These are phyloP conservation scores for Geotrichum bryndzae DNA, from an alignment of 1,139 yeast genomes.

Conservation along the genomic window DNA sequence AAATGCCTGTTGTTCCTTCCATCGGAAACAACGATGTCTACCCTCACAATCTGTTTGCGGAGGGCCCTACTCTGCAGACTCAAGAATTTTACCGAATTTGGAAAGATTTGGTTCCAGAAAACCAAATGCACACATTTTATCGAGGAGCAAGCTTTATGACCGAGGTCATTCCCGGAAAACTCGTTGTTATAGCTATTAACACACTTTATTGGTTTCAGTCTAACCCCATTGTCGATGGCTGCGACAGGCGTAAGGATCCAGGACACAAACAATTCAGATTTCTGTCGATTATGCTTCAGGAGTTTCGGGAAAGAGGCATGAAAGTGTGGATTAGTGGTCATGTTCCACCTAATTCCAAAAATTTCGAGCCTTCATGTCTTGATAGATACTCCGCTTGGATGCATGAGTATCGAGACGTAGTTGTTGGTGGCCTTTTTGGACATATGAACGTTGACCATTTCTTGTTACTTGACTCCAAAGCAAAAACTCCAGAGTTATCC, in stretches of 20 bases:
- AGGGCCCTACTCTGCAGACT: constrained; percentile 84
- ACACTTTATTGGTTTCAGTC: constrained; percentile 68
- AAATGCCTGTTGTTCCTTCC: constrained; percentile 54
- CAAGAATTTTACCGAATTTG: constrained; percentile 69
- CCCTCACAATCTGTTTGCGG: constrained; percentile 77
- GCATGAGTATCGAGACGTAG: constrained; percentile 74
- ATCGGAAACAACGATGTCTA: constrained; percentile 83
- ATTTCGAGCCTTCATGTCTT: constrained; percentile 64
- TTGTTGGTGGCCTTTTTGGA: constrained; percentile 76
- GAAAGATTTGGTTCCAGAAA: constrained; percentile 63
- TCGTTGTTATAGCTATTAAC: constrained; percentile 73
- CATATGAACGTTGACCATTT: constrained; percentile 89
- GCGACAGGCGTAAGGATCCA: constrained; percentile 65
- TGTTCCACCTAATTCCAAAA: constrained; percentile 79
- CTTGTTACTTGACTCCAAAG: constrained; percentile 52
- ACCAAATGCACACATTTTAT: constrained; percentile 66
- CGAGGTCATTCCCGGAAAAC: constrained; percentile 69
- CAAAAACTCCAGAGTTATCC: constrained; percentile 20
- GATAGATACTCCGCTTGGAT: constrained; percentile 71
- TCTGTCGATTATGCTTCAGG: constrained; percentile 69
- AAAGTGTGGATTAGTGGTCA: constrained; percentile 85
- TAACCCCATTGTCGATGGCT: constrained; percentile 76
- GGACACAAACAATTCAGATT: constrained; percentile 72
- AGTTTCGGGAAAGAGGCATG: constrained; percentile 65
- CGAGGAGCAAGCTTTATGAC: constrained; percentile 67